Evolutionary conservation across 257 asterid genomes (phyloP).

Genomic region (Phtheirospermum japonicum): DNA sequence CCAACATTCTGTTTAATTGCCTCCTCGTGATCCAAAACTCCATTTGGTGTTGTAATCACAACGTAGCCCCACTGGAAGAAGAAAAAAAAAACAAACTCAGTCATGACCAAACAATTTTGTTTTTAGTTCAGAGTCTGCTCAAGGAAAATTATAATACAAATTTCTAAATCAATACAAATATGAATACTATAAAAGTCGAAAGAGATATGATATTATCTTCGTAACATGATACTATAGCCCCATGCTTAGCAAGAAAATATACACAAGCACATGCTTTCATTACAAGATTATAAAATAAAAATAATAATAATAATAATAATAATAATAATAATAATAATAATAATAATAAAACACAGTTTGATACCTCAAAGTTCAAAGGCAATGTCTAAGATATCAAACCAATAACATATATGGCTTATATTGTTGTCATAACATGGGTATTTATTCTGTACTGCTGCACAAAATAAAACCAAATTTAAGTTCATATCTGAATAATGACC

Average conservation of each 20-base stretch:
- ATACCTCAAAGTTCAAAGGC: constrained; percentile 1
- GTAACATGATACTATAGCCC: not conserved
- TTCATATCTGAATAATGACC: not conserved
- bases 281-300: too few species aligned
- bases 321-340: too few species aligned
- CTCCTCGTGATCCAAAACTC: constrained; percentile 94
- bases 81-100: not conserved
- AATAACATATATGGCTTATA: too few species aligned
- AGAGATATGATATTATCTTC: constrained; percentile 3
- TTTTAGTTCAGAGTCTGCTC: constrained; percentile 3
- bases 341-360: too few species aligned
- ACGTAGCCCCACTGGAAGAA: constrained; percentile 92
- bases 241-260: constrained; percentile 11
- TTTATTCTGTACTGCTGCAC: constrained; percentile 1
- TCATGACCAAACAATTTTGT: constrained; percentile 5
- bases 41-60: constrained; percentile 88
- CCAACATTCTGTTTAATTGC: constrained; percentile 82
- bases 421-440: constrained; percentile 3
- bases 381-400: constrained; percentile 1
- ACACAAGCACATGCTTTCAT: too few species aligned
- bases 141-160: not conserved
- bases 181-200: constrained; percentile 8
- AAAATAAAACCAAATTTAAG: not conserved
- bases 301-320: too few species aligned
- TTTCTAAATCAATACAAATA: not conserved